These are phyloP conservation scores for Eucalyptus curtisii DNA, from an alignment of 345 rosid species.

Conservation along the genomic window DNA sequence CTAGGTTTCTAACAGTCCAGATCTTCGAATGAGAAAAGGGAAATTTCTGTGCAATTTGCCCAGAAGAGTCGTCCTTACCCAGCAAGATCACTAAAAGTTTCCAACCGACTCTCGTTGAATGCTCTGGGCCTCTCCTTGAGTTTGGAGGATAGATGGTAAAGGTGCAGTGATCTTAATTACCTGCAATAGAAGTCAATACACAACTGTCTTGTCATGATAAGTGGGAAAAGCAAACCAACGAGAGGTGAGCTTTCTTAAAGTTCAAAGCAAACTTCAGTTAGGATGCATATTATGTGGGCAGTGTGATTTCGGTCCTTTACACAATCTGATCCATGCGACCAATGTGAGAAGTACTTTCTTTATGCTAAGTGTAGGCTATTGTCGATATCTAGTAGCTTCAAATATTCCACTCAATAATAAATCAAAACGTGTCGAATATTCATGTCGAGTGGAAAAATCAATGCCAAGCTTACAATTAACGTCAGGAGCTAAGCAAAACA, in stretches of 20 bases:
- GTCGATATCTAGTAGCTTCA: background rate
- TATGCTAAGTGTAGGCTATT: background rate
- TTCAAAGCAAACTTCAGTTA: background rate
- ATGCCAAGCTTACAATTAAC: background rate
- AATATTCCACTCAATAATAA: background rate
- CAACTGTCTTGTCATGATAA: background rate
- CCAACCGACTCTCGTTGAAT: background rate
- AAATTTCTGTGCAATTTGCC: background rate
- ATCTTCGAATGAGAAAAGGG: background rate
- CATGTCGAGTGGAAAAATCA: background rate
- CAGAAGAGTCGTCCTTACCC: background rate
- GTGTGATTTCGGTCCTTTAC: background rate
- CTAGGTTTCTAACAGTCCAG: background rate
- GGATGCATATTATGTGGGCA: background rate
- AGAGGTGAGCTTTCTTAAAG: background rate
- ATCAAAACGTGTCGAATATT: background rate
- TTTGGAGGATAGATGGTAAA: slow-evolving; percentile 38
- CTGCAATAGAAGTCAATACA: slow-evolving; percentile 9
- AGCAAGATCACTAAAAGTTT: background rate
- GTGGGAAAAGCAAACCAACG: background rate
- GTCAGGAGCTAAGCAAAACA: background rate
- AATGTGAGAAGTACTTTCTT: background rate
- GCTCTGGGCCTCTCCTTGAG: slow-evolving; percentile 12
- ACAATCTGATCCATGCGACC: background rate
- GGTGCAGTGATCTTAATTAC: slow-evolving; percentile 41